These are phyloP conservation scores for Kodamaea derodonti DNA, from an alignment of 1,139 yeast species.

Conservation along the genomic window DNA sequence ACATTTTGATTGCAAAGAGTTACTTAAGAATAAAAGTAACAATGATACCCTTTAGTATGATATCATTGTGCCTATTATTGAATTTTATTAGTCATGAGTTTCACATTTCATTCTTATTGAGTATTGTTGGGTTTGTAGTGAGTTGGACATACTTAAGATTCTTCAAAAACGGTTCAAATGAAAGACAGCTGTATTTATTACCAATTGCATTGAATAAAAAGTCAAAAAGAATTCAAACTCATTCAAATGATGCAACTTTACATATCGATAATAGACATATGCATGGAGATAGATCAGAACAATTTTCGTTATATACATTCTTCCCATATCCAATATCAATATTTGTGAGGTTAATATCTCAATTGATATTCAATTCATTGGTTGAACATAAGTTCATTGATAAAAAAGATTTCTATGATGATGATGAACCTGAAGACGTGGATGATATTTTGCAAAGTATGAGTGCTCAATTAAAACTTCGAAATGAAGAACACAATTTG, in stretches of 20 bases:
- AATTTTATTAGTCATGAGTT: constrained; percentile 28
- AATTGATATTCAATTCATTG: constrained; percentile 16
- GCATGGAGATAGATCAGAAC: constrained; percentile 40
- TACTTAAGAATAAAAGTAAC: constrained; percentile 36
- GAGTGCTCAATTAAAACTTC: constrained; percentile 15
- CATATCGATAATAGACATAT: constrained; percentile 22
- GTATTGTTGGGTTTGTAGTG: constrained; percentile 28
- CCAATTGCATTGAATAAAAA: constrained; percentile 30
- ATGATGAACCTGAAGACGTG: constrained; percentile 21
- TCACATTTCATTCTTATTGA: constrained; percentile 22
- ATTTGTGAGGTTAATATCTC: constrained; percentile 20
- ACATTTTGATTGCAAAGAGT: constrained; percentile 38
- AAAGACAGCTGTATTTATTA: constrained; percentile 38
- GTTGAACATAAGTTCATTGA: constrained; percentile 25
- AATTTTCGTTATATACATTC: constrained; percentile 40
- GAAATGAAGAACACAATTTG: constrained; percentile 25
- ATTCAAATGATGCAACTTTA: constrained; percentile 10
- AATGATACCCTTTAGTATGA: constrained; percentile 32
- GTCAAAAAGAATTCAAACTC: constrained; percentile 3
- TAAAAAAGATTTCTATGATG: constrained; percentile 22
- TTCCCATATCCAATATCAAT: constrained; percentile 41
- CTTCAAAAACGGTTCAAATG: constrained; percentile 40
- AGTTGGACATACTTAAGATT: constrained; percentile 43
- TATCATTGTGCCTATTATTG: constrained; percentile 16
- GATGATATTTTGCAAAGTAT: constrained; percentile 6